These are phyloP conservation scores for Apostasia ramifera DNA, from an alignment of 106 monocot species.

Conservation along the genomic window DNA sequence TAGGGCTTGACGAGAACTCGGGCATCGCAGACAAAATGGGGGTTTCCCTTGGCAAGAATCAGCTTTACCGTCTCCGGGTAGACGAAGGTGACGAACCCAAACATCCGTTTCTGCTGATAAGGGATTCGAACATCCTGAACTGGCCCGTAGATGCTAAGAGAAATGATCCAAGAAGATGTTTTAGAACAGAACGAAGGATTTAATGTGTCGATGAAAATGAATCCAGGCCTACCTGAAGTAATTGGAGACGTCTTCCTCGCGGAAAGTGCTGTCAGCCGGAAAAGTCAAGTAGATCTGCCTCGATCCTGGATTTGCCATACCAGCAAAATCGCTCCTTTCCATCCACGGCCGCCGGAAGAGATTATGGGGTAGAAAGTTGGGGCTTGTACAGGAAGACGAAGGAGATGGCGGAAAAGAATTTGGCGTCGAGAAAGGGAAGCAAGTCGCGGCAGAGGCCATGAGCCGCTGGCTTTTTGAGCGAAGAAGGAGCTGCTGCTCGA, in stretches of 20 bases:
- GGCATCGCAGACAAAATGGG: constrained; percentile 64
- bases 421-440: constrained; percentile 48
- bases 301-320: constrained; percentile 58
- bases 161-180: background rate
- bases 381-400: background rate
- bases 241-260: constrained; percentile 58
- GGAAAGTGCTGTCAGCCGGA: constrained; percentile 86
- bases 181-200: background rate
- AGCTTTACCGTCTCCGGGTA: constrained; percentile 44
- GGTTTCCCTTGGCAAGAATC: constrained; percentile 43
- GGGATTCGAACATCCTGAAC: constrained; percentile 87
- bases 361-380: background rate
- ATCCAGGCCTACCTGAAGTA: background rate
- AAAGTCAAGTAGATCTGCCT: constrained; percentile 92
- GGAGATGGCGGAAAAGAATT: constrained; percentile 18
- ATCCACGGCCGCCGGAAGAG: constrained; percentile 24
- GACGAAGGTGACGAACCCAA: constrained; percentile 68
- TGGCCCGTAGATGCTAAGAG: constrained; percentile 40
- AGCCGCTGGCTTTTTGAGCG: constrained; percentile 61
- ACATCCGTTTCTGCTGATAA: constrained; percentile 72
- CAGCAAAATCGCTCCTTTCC: constrained; percentile 44
- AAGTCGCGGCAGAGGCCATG: constrained; percentile 20
- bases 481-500: constrained; percentile 60
- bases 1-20: constrained; percentile 78
- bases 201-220: background rate